Evolutionary conservation across 352 stramenopile genomes (phyloP), one percentile per base, ranked within the genome.

Genomic region (Thalassiosira hispida): DNA sequence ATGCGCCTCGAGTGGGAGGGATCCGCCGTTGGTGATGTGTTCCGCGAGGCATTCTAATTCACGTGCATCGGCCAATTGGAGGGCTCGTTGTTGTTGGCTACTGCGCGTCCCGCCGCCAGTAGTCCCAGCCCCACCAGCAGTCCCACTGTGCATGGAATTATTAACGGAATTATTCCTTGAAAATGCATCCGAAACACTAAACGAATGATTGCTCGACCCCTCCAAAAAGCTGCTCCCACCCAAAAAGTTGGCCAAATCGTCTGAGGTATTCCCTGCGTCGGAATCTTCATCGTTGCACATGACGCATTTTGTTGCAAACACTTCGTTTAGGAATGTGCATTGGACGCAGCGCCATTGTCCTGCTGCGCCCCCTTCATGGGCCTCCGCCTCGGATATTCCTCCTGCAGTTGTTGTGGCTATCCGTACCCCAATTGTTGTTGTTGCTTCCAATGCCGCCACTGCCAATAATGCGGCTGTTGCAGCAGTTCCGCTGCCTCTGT

Each of bases 281-380:
- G 74, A 77, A 52, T 78, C 51, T 5, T 81, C 71, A 53, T 81
- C 72, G 55, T 81, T 71, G 31, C 77, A 85, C 77, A 85, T 85
- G 22, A 49, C 42, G 40, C 77, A 85, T 33, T 75, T 61, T 0
- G 9, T 8, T 18, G 60, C 47, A 33, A 57, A 74, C 57, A 33
- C 49, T 33, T 68, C 62, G 31, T 82, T 82, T 5, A 82, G 31
- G 31, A 71, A 85, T 25, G 72, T 82, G 42, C 78, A 82, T 31
- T 79, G 56, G 9, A 40, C 20, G 63, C 72, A 82, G 38, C 73
- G 51, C 78, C 78, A 85, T 60, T 73, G 27, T 42, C 49, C 38
- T 65, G 16, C 55, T 2, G 29, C 33, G 14, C 29, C 12, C 0
- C 9, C 52, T 46, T 5, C n/a, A 14, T 33, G 44, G 4, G 40